These are phyloP conservation scores for Xylaria sp. DNA, from an alignment of 2,329 filamentous ascomycete genomes.

Conservation along the genomic window DNA sequence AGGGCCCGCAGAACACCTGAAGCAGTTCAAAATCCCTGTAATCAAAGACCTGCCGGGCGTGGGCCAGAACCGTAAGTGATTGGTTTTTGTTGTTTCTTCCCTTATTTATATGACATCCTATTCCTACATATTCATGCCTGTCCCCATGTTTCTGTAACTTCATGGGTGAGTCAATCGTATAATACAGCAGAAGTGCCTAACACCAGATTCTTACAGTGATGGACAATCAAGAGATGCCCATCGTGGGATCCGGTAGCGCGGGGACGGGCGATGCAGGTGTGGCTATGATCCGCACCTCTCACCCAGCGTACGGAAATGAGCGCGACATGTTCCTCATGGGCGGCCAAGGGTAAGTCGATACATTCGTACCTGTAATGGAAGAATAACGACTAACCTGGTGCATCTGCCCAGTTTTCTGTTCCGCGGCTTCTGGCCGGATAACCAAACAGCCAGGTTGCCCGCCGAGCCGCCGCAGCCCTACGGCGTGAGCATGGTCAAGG, in stretches of 20 bases:
- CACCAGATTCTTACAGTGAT: too few relatives aligned
- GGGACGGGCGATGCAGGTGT: slow-evolving; percentile 17
- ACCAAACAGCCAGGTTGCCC: slow-evolving; percentile 33
- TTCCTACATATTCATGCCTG: too few relatives aligned
- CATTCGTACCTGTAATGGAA: background rate
- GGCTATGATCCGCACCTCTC: slow-evolving; percentile 22
- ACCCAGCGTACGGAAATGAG: slow-evolving; percentile 21
- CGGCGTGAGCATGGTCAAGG: slow-evolving; percentile 45
- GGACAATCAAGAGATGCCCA: slow-evolving; percentile 48
- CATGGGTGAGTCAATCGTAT: too few relatives aligned
- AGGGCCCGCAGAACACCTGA: slow-evolving; percentile 47
- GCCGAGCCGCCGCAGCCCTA: slow-evolving; percentile 39
- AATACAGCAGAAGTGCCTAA: too few relatives aligned
- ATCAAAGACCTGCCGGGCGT: slow-evolving; percentile 53
- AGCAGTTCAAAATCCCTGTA: slow-evolving; percentile 48
- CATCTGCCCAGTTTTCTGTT: slow-evolving; percentile 16
- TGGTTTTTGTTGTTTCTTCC: too few relatives aligned
- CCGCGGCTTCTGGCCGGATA: slow-evolving; percentile 33
- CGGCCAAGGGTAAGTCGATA: slow-evolving; percentile 16
- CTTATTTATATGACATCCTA: too few relatives aligned
- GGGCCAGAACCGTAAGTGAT: slow-evolving; percentile 54
- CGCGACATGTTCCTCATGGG: slow-evolving; percentile 32
- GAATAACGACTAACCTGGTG: background rate
- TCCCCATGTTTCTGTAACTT: too few relatives aligned
- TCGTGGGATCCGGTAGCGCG: slow-evolving; percentile 33